These are phyloP conservation scores for Geranomyces variabilis DNA, from an alignment of 192 early-diverging fungal species.

Conservation along the genomic window DNA sequence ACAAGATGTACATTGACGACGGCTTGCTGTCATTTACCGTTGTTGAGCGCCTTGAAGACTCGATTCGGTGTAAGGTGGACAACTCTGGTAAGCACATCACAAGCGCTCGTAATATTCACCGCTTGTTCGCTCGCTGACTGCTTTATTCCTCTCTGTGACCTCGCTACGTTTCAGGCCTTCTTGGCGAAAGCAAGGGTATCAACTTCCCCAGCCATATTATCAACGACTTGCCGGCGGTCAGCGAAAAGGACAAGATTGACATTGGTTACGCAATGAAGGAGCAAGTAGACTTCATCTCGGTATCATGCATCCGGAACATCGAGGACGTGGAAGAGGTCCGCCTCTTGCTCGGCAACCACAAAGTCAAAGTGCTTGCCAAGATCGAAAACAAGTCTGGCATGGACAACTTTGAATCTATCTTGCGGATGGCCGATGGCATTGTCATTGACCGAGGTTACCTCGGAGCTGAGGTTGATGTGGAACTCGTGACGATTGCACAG, in stretches of 20 bases:
- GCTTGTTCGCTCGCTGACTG: not conserved
- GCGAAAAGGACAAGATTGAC: constrained; percentile 58
- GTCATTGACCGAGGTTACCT: constrained; percentile 66
- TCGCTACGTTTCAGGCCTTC: constrained; percentile 31
- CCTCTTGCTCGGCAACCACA: constrained; percentile 57
- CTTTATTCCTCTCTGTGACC: too few relatives aligned
- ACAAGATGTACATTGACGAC: constrained; percentile 81
- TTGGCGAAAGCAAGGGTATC: constrained; percentile 64
- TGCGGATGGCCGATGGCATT: constrained; percentile 58
- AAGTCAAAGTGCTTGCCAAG: constrained; percentile 61
- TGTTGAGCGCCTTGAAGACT: constrained; percentile 60
- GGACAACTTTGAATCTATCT: constrained; percentile 61
- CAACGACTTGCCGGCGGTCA: constrained; percentile 58
- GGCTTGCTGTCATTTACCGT: constrained; percentile 95
- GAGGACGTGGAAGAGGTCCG: constrained; percentile 59
- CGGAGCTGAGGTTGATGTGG: constrained; percentile 60
- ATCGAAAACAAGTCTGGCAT: constrained; percentile 63
- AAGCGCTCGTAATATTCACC: not conserved
- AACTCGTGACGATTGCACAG: constrained; percentile 58
- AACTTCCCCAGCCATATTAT: constrained; percentile 58
- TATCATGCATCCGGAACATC: constrained; percentile 58
- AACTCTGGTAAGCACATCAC: constrained; percentile 45
- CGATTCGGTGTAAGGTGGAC: constrained; percentile 49
- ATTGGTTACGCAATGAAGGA: constrained; percentile 50
- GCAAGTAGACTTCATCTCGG: constrained; percentile 58